phyloP scores from a whole-genome alignment of 2,329 filamentous ascomycete genomes.

The Diplocarpon mali region DNA sequence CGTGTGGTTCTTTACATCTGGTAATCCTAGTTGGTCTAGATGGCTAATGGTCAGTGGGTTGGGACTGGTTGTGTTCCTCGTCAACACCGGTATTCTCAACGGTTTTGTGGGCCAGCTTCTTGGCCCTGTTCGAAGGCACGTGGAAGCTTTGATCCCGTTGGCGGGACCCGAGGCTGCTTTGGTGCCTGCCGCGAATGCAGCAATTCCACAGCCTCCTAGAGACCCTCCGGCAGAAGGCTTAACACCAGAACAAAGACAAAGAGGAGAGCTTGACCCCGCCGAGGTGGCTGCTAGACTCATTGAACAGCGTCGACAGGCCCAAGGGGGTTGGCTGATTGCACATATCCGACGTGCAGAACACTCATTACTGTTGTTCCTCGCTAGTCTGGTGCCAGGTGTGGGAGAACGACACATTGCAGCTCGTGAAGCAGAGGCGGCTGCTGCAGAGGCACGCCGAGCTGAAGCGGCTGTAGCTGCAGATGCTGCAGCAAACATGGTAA shows the following conservation, averaged over 20 bases:
- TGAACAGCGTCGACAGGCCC: conserved; percentile 31
- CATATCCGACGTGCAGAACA: conserved; percentile 46
- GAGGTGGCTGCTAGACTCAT: conserved; percentile 44
- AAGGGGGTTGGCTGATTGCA: conserved; percentile 36
- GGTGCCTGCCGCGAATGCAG: conserved; percentile 26
- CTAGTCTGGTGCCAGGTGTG: conserved; percentile 54
- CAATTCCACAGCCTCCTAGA: conserved; percentile 17
- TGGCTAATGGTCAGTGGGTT: conserved; percentile 45
- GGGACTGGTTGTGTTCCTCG: conserved; percentile 44
- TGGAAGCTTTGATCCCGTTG: conserved; percentile 48
- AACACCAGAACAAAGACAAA: conserved; percentile 6
- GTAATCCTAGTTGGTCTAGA: conserved; percentile 46
- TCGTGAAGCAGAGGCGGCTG: conserved; percentile 25
- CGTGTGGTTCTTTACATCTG: conserved; percentile 54
- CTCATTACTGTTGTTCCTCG: conserved; percentile 50
- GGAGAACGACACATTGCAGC: conserved; percentile 50
- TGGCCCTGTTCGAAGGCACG: conserved; percentile 44
- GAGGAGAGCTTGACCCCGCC: conserved; percentile 34
- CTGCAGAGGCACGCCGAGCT: conserved; percentile 21
- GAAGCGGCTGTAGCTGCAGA: conserved; percentile 17
- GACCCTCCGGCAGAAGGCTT: neutral
- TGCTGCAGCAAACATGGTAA: conserved; percentile 12
- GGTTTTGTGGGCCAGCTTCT: conserved; percentile 43
- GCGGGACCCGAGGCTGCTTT: conserved; percentile 31
- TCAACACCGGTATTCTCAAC: conserved; percentile 49